Conservation (phyloP, 2,329 filamentous ascomycete species). For the Colletotrichum viniferum region DNA sequence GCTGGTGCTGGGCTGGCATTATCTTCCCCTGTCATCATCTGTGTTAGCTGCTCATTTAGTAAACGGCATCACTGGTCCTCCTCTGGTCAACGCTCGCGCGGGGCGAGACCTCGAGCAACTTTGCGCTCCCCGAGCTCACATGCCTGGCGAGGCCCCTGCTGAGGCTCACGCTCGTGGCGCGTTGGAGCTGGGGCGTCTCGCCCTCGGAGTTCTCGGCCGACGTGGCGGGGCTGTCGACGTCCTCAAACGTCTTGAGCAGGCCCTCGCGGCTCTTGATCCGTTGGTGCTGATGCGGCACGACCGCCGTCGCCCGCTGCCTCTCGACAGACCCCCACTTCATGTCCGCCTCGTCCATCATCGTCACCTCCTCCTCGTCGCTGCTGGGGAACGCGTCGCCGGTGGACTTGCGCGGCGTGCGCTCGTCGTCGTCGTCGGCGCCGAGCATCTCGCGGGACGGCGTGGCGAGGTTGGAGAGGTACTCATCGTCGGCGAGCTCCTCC, state of each 20-base stretch:
- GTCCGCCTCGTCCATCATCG: conserved; percentile 40
- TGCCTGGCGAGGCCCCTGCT: conserved; percentile 70
- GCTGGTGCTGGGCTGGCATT: conserved; percentile 6
- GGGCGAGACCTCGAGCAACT: conserved; percentile 70
- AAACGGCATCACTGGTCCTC: conserved; percentile 1
- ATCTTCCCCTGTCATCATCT: neutral
- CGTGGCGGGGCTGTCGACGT: conserved; percentile 27
- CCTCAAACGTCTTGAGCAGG: conserved; percentile 48
- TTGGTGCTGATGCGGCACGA: conserved; percentile 21
- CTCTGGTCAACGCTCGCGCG: conserved; percentile 53
- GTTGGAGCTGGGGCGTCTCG: conserved; percentile 52
- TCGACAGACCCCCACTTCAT: conserved; percentile 59
- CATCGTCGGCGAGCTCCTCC: conserved; percentile 76
- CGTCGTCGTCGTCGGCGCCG: conserved; percentile 25
- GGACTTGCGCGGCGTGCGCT: conserved; percentile 37
- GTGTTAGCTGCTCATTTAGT: neutral
- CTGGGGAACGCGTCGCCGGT: conserved; percentile 59
- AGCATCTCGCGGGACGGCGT: conserved; percentile 14
- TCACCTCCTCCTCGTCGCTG: conserved; percentile 60
- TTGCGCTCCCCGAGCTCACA: conserved; percentile 80
- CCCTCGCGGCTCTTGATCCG: conserved; percentile 59
- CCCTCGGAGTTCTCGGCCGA: conserved; percentile 33
- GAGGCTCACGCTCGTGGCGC: conserved; percentile 74
- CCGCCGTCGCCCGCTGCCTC: conserved; percentile 37
- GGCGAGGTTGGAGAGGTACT: conserved; percentile 63